Base-by-base conservation (phyloP, 2,329 filamentous ascomycete genomes). In the Sordariomycetes sp. region DNA sequence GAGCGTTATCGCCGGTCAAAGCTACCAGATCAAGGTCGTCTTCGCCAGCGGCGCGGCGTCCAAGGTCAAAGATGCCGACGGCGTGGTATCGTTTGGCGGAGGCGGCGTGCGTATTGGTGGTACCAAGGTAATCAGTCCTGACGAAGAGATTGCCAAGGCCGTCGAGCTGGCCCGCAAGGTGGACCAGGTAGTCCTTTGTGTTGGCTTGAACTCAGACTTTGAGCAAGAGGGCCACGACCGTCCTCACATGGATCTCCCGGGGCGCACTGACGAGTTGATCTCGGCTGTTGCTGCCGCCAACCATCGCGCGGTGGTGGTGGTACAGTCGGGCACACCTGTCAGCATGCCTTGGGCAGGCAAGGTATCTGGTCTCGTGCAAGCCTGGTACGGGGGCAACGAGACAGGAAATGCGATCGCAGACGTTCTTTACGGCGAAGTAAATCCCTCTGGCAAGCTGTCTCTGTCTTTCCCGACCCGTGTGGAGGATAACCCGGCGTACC, bases 181-280 rank as follows among this genome's bases (percentile, higher is more conserved):
- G 1, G 72, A 79, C 25, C 68, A 76, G 39, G 74, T 77, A 8
- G 59, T 78, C 38, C 14, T 47, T 11, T 36, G 38, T 19, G 70
- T 72, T 8, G 76, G 77, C 5, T 59, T 79, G 16, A 78, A 77
- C 41, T 62, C 36, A 16, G 41, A 45, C 8, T 46, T 39, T 28
- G 46, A 48, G 30, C 39, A 37, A 1, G 46, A 82, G 79, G 57
- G 62, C 39, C 77, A 78, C 38, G 79, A 83, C 51, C 70, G 79
- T 35, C 79, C 79, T 49, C 81, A 82, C 51, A 61, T 84, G 28
- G 79, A 76, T 5, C 54, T 81, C 2, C 82, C 78, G 73, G 61
- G 38, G 4, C 36, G 34, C 5, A 75, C 72, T 25, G 75, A 82
- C 33, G 58, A 64, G 4, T 52, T 83, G 33, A 70, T 79, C 46